phyloP scores from a whole-genome alignment of 371 early-diverging fungal species.

The Apophysomyces ossiformis region DNA sequence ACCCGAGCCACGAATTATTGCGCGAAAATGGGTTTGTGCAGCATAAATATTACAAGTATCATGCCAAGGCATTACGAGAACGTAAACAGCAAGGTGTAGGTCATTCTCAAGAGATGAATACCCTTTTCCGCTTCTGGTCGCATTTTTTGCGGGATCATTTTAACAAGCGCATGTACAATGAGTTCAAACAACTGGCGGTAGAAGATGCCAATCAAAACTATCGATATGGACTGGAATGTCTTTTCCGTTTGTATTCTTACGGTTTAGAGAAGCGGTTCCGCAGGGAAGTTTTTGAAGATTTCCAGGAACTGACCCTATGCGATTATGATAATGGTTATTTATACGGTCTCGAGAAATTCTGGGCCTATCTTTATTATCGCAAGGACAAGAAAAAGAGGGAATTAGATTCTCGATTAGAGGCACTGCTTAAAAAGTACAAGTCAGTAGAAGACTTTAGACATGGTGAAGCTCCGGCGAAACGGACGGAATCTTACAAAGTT shows the following conservation, averaged over 20 bases:
- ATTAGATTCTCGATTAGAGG: slow-evolving; percentile 60
- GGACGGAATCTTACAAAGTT: slow-evolving; percentile 21
- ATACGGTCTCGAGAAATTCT: slow-evolving; percentile 92
- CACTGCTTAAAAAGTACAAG: slow-evolving; percentile 65
- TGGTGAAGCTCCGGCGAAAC: slow-evolving; percentile 17
- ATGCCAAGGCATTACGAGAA: slow-evolving; percentile 89
- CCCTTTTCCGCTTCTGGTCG: slow-evolving; percentile 95
- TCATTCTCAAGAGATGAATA: slow-evolving; percentile 94
- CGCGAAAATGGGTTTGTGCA: slow-evolving; percentile 93
- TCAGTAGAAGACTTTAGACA: slow-evolving; percentile 68
- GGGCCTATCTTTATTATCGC: slow-evolving; percentile 88
- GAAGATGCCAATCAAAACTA: slow-evolving; percentile 88
- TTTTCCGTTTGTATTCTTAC: slow-evolving; percentile 92
- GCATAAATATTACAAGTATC: slow-evolving; percentile 93
- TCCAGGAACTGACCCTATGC: slow-evolving; percentile 72
- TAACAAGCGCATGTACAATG: slow-evolving; percentile 88
- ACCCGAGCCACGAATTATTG: slow-evolving; percentile 90
- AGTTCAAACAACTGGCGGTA: slow-evolving; percentile 88
- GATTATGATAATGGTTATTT: slow-evolving; percentile 71
- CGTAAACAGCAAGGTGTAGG: slow-evolving; percentile 88
- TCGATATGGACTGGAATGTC: slow-evolving; percentile 88
- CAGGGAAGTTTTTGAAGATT: slow-evolving; percentile 77
- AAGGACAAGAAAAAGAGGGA: slow-evolving; percentile 71
- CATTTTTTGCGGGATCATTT: slow-evolving; percentile 94
- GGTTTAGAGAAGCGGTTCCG: slow-evolving; percentile 87